A percentile compares a stretch with the other conserved stretches of the same genome.
Conservation (phyloP, 1,139 yeast species). For the Casaregolazyma suthepensis region DNA sequence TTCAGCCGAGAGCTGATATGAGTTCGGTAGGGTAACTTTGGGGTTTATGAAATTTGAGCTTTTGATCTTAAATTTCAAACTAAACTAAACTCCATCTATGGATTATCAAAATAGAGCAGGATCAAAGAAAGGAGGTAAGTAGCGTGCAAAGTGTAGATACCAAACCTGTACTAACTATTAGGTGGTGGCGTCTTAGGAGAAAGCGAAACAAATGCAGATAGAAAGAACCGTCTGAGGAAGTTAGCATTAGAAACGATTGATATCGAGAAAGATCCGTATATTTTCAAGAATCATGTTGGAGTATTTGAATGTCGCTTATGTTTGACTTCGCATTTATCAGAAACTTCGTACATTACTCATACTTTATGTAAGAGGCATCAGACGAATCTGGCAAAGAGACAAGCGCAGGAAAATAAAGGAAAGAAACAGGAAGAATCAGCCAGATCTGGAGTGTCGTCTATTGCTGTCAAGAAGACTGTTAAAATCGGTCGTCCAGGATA, state of each 20-base stretch:
- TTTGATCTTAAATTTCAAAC: background rate
- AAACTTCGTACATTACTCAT: conserved; percentile 73
- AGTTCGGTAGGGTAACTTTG: background rate
- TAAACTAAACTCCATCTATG: conserved; percentile 34
- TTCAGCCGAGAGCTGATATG: background rate
- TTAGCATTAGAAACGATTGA: conserved; percentile 59
- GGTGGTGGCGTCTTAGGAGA: conserved; percentile 72
- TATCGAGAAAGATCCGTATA: conserved; percentile 68
- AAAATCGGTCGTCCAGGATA: conserved; percentile 72
- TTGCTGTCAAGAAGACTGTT: conserved; percentile 45
- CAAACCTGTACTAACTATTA: conserved; percentile 7
- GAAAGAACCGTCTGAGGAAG: conserved; percentile 58
- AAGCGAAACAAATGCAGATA: conserved; percentile 59
- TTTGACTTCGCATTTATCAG: conserved; percentile 65
- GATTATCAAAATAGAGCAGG: conserved; percentile 56
- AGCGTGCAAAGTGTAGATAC: background rate
- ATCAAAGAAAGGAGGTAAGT: conserved; percentile 44
- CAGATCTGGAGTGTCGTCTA: conserved; percentile 25
- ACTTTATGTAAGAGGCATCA: conserved; percentile 76
- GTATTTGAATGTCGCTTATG: conserved; percentile 71
- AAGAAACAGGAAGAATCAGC: conserved; percentile 24
- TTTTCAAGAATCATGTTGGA: conserved; percentile 68
- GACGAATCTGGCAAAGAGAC: conserved; percentile 56
- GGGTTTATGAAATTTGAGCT: background rate
- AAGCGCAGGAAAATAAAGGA: conserved; percentile 30